phyloP scores from a whole-genome alignment of 768 basidiomycete genomes.

The Termitomyces sp. region DNA sequence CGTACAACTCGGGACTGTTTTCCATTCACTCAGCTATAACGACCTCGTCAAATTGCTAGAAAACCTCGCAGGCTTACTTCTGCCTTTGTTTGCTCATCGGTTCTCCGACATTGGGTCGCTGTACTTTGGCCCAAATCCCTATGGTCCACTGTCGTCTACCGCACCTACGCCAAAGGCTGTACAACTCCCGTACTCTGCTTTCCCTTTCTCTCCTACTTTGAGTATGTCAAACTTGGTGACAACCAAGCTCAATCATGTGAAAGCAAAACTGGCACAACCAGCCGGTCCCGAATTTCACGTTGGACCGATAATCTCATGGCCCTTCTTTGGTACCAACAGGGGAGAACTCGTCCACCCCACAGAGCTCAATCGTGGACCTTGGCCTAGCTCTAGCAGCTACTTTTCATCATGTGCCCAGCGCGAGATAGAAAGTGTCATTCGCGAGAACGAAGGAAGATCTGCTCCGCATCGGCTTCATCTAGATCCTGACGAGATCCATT shows the following conservation, averaged over 20 bases:
- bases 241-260: slow-evolving; percentile 15
- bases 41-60: slow-evolving; percentile 62
- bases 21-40: slow-evolving; percentile 65
- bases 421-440: slow-evolving; percentile 71
- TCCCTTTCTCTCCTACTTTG: slow-evolving; percentile 42
- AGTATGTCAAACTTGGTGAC: slow-evolving; percentile 27
- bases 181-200: slow-evolving; percentile 36
- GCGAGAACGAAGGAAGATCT: slow-evolving; percentile 74
- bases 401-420: slow-evolving; percentile 62
- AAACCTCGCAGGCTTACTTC: slow-evolving; percentile 63
- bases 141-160: slow-evolving; percentile 28
- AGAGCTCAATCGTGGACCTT: slow-evolving; percentile 81
- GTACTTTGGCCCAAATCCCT: slow-evolving; percentile 50
- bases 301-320: slow-evolving; percentile 87
- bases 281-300: slow-evolving; percentile 46
- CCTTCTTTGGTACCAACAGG: slow-evolving; percentile 83
- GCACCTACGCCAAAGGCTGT: slow-evolving; percentile 43
- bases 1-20: slow-evolving; percentile 66
- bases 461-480: slow-evolving; percentile 77
- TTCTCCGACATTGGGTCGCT: slow-evolving; percentile 77
- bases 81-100: slow-evolving; percentile 75
- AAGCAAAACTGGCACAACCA: slow-evolving; percentile 14
- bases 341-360: slow-evolving; percentile 66
- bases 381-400: slow-evolving; percentile 59
- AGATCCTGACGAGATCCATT: slow-evolving; percentile 73